phyloP scores from a whole-genome alignment of 2,329 filamentous ascomycete genomes.

The Conoideocrella luteorostrata region DNA sequence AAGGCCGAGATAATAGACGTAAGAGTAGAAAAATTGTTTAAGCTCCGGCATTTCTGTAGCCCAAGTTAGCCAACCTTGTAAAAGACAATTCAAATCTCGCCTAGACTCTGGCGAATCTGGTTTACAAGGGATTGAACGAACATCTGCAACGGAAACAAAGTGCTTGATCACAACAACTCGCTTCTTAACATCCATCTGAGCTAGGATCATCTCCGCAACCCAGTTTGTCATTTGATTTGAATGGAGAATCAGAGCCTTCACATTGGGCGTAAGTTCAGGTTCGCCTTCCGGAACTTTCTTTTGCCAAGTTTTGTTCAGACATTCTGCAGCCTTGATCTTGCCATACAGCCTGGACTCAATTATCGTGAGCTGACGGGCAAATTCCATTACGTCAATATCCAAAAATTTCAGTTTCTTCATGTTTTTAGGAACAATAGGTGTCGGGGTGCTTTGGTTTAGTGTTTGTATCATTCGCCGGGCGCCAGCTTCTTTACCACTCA shows the following conservation, averaged over 20 bases:
- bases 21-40: conserved; percentile 97
- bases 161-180: conserved; percentile 97
- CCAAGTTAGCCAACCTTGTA: conserved; percentile 13
- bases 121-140: conserved; percentile 40
- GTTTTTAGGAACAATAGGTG: conserved; percentile 93
- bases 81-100: background rate
- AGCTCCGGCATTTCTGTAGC: conserved; percentile 74
- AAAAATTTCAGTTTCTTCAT: conserved; percentile 99
- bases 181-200: conserved; percentile 90
- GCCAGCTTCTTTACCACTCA: conserved; percentile 80
- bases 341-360: conserved; percentile 92
- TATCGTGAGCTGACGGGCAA: conserved; percentile 94
- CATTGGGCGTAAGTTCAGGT: conserved; percentile 81
- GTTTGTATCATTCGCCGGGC: conserved; percentile 84
- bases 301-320: conserved; percentile 97
- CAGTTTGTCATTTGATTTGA: conserved; percentile 99
- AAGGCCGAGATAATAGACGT: conserved; percentile 97
- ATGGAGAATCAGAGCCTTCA: conserved; percentile 93
- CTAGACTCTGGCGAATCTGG: too few relatives aligned
- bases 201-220: conserved; percentile 98
- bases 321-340: conserved; percentile 94
- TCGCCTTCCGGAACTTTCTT: conserved; percentile 83
- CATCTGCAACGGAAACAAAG: conserved; percentile 92
- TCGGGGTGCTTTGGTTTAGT: conserved; percentile 71
- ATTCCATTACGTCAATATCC: conserved; percentile 92